Base-by-base conservation (phyloP, 352 stramenopile genomes). In the Phytophthora nicotianae region DNA sequence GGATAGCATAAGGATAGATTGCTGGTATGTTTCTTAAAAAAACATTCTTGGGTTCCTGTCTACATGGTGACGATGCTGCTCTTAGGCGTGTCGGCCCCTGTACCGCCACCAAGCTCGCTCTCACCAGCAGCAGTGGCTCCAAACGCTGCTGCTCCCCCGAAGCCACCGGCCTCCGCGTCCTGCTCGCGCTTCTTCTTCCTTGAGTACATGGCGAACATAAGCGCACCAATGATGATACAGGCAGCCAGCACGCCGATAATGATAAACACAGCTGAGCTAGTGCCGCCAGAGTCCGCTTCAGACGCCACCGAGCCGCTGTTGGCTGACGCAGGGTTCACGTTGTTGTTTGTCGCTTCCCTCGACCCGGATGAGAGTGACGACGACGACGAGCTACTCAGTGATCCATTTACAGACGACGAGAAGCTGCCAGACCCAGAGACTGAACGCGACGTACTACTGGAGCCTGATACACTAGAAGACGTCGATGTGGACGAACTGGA, bases 31-130 rank as follows among this genome's bases (percentile, higher is more conserved):
- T 33, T 59, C 19, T 50, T n/a, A 3, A 14, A 37, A 66, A 20
- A 23, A 65, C 52, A 70, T 46, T 52, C 53, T 24, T 55, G 7
- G 40, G 37, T 16, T 51, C 47, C 45, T 48, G 37, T 58, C 69
- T 90, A 93, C 84, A 93, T 90, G 32, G 77, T 88, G 37, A 91
- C 82, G 47, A 93, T 93, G 47, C 79, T 86, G 42, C 75, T 65
- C 74, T 91, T 93, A 33, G 84, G 84, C 14, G 84, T 93, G 21
- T 84, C 70, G 5, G 76, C 72, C 19, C 77, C 72, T 40, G 65
- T 72, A 9, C 45, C 57, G 10, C 26, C 62, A 10, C 50, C 35
- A 23, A 56, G 35, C 26, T 72, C 72, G 37, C 48, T 61, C 5
- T 77, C 73, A 24, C 46, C 50, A 5, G 49, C 41, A 2, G 60